Evolutionary conservation across 768 basidiomycete genomes (phyloP), one percentile per base, ranked within the genome.

Genomic region (Termitomyces heimii): DNA sequence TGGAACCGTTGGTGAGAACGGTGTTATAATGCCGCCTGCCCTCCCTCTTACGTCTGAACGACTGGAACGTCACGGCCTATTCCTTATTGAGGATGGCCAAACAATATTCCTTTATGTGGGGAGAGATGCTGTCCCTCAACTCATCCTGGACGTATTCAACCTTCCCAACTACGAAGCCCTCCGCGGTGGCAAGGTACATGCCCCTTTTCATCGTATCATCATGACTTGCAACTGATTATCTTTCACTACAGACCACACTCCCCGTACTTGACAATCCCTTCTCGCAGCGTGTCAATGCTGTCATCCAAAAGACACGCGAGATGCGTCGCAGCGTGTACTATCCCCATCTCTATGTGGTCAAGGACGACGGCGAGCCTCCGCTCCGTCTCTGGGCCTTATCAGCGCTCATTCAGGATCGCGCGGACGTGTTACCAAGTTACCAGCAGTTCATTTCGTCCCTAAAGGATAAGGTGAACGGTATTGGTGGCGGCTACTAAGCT

Each of bases 51-150:
- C 94, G 1, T 94, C 92, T n/a, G 96, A 98, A 71, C 81, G 94
- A 39, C 77, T 99, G 53, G 95, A 98, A 71, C 80, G 95, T 50
- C 94, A 98, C 65, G 97, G 97, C 57, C 77, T 99, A 54, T 98
- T 88, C 83, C 73, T 99, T 60, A 97, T 99, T 63, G 97, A 98
- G 71, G 96, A 98, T 70, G 92, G 91, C 1, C 97, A 98, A 71
- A 95, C 91, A 22, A 92, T 99, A 67, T 98, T 99, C 85, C 78
- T 98, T 48, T 98, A 93, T 89, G 84, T 99, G 50, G 97, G 97
- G n/a, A 85, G 94, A 31, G 96, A 98, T 69, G 94, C 97, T 8
- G 94, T 98, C n/a, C 92, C 95, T 10, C 90, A 95, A 67, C 83
- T 98, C 47, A 76, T 98, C 59, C 78, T 87, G 78, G 97, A 99